Evolutionary conservation across 139 green algal species (phyloP).

Genomic region (Yamagishiella unicocca): DNA sequence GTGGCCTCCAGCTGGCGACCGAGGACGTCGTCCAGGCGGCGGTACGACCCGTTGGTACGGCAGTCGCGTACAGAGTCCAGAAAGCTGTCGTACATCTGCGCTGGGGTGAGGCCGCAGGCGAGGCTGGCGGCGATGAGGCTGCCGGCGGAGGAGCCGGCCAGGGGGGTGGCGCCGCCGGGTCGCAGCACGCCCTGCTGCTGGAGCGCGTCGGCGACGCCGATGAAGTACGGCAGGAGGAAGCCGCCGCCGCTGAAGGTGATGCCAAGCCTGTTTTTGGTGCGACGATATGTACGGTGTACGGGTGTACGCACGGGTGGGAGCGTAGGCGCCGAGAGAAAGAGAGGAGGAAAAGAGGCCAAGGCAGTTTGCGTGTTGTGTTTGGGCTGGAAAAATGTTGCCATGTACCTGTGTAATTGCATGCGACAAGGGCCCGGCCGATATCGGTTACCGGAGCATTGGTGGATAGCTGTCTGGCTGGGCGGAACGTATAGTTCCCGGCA

Average conservation of each 20-base stretch:
- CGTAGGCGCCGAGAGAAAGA: too few relatives aligned
- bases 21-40: conserved; percentile 49
- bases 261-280: conserved; percentile 7
- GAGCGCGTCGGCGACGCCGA: conserved; percentile 23
- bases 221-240: conserved; percentile 39
- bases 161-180: conserved; percentile 32
- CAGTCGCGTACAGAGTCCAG: conserved; percentile 53
- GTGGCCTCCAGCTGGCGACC: conserved; percentile 45
- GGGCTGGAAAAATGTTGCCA: too few relatives aligned
- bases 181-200: not conserved
- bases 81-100: conserved; percentile 22
- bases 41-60: conserved; percentile 49
- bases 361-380: too few relatives aligned
- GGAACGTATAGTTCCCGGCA: too few relatives aligned
- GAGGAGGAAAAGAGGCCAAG: too few relatives aligned
- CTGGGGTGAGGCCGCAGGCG: conserved; percentile 66
- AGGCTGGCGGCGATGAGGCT: conserved; percentile 81
- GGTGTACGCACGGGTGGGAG: too few relatives aligned
- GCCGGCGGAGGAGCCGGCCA: conserved; percentile 83
- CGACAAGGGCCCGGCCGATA: too few relatives aligned
- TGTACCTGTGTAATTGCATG: too few relatives aligned
- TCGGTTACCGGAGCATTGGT: too few relatives aligned
- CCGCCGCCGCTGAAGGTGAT: conserved; percentile 36
- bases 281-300: too few relatives aligned
- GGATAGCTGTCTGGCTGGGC: too few relatives aligned